Base-by-base conservation (phyloP, 164 flowering plant genomes). In the Chloranthus sessilifolius region DNA sequence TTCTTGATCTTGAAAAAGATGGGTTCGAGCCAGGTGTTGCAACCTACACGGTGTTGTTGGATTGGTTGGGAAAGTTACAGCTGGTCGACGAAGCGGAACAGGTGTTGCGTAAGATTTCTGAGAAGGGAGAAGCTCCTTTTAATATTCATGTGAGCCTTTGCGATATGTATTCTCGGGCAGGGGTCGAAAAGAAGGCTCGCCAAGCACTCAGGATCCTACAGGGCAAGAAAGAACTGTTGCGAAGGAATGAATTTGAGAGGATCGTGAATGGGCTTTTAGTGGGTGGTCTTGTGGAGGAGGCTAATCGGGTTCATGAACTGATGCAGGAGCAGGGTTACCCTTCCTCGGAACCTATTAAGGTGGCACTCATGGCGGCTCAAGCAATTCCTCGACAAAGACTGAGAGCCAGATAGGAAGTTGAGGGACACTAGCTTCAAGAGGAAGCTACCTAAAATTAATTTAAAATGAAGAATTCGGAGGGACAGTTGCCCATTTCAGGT, bases 71-170 rank as follows among this genome's bases (percentile, higher is more conserved):
- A n/a, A 70, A 75, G 55, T 43, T 89, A 65, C 77, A 64, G 63
- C 71, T 94, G 28, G 66, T 86, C 56, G 85, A 81, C 35, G 99
- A 89, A 72, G 85, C 74, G 6, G 97, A 89, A 74, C 79, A 80
- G 39, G 14, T 89, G 3, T 17, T 84, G 50, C 62, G 61, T 3
- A 84, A 80, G 68, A 79, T 81, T 30, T 48, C 74, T 14, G 70
- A 70, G 61, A 75, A 33, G 53, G 88, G 89, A 36, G 88, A 81
- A 57, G 67, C 73, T 52, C 85, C 88, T 60, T 45, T 82, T 7
- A 71, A 66, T 56, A 36, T 86, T 57, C 83, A 86, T 10, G 63
- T 86, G 14, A 77, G 95, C 75, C 92, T 86, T 22, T 94, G 89
- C 53, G 82, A 66, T 16, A 87, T 94, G 96, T 89, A 94, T 43